phyloP scores from a whole-genome alignment of 2,329 filamentous ascomycete species.

The Apiospora arundinis region DNA sequence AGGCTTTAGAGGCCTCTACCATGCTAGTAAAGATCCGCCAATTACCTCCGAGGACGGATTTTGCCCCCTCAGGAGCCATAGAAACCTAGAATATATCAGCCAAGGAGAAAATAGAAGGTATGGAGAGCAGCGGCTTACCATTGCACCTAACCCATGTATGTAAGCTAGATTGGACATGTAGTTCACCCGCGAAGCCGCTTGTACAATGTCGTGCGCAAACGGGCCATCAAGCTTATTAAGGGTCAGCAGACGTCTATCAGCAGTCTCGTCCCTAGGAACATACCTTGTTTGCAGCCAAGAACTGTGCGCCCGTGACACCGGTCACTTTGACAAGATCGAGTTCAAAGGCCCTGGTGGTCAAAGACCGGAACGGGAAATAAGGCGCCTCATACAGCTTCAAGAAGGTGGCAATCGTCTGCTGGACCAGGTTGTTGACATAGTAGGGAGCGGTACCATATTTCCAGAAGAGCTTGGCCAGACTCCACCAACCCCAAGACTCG shows the following conservation, averaged over 20 bases:
- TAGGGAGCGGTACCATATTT: constrained; percentile 83
- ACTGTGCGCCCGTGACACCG: constrained; percentile 74
- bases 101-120: neutral
- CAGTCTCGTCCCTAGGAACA: constrained; percentile 23
- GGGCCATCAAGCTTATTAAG: constrained; percentile 58
- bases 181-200: constrained; percentile 91
- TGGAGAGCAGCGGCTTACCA: constrained; percentile 54
- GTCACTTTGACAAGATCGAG: constrained; percentile 72
- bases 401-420: constrained; percentile 74
- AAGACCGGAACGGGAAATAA: constrained; percentile 81
- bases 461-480: constrained; percentile 80
- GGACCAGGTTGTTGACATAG: constrained; percentile 74
- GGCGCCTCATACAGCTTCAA: constrained; percentile 80
- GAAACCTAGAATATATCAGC: constrained; percentile 60
- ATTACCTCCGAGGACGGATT: constrained; percentile 83
- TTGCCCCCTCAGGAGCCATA: constrained; percentile 85
- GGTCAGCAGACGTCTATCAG: neutral
- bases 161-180: constrained; percentile 88
- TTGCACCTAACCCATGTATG: constrained; percentile 88
- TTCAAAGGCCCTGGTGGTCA: constrained; percentile 72
- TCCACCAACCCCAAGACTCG: constrained; percentile 75
- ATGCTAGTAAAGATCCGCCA: constrained; percentile 93
- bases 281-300: constrained; percentile 69
- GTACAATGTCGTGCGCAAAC: constrained; percentile 83
- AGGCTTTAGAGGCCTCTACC: constrained; percentile 68